Evolutionary conservation across 2,329 filamentous ascomycete genomes (phyloP), one percentile per base, ranked within the genome.

Genomic region (Fusarium dlaminii): DNA sequence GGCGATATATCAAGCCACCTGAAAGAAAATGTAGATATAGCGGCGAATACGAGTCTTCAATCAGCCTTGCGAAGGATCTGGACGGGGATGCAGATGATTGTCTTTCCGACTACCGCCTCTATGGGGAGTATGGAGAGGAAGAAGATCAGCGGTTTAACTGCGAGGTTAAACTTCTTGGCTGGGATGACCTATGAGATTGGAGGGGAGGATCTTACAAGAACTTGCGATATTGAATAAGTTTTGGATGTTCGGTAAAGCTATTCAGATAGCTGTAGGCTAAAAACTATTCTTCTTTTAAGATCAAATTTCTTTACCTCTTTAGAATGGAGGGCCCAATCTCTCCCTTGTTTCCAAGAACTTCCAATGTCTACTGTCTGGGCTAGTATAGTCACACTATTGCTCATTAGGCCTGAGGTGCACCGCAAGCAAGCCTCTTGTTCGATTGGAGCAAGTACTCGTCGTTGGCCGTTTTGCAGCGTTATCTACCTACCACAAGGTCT

Each of bases 391-490:
- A 0, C 40, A 10, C 40, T 8, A 24, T 43, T 43, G 7, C 42
- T 27, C 1, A 43, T 18, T 43, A 3, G 17, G 11, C 10, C n/a
- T 12, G 1, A 24, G 15, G n/a, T 1, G 6, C 4, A 24, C n/a
- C 10, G 15, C n/a, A 17, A 43, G 10, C 4, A 24, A 2, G 10
- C 10, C 2, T 18, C 4, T 17, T 24, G n/a, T 43, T n/a, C 8
- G 6, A 24, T 18, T 43, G n/a, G 7, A 43, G 9, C 3, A 43
- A 11, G n/a, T 43, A 24, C 15, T 18, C 11, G 17, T 27, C n/a
- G 17, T n/a, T 24, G 15, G 3, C n/a, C n/a, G n/a, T n/a, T n/a
- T n/a, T n/a, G n/a, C n/a, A n/a, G n/a, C n/a, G n/a, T n/a, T n/a
- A n/a, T n/a, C n/a, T n/a, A n/a, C n/a, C n/a, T n/a, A n/a, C n/a